Base-by-base conservation (phyloP, 2,329 filamentous ascomycete genomes). In the Pyrenophora teres region DNA sequence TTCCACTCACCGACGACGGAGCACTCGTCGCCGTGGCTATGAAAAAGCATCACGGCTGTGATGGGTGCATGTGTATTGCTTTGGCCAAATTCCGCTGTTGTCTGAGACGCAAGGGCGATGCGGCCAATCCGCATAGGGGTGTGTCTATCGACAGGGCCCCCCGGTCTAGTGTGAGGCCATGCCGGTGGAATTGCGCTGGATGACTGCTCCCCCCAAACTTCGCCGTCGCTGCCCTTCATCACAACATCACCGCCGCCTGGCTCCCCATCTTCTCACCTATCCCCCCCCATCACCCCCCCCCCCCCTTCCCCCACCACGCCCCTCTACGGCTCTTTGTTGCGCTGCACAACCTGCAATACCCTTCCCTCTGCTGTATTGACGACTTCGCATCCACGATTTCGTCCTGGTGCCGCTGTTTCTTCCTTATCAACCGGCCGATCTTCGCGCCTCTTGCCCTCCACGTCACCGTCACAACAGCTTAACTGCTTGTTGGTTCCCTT, bases 381-480 rank as follows among this genome's bases (percentile, higher is more conserved):
- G 48, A 60, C 61, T 67, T 63, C 50, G 54, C 59, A 35, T 46
- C 46, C 49, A 43, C 44, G 50, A 53, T 59, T 63, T 64, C 57
- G 59, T 58, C 37, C 53, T 51, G 44, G 50, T 51, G 56, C 56
- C 47, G 49, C 56, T 50, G 54, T 56, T 59, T 47, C 53, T 44
- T 42, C 47, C 56, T 60, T 63, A 60, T 65, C 63, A 56, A 54
- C 55, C 60, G 60, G 63, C 60, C 64, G 46, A 67, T 69, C 67
- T 63, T 66, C 64, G 63, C 64, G 57, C 65, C 64, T 64, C 63
- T 59, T 64, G 50, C 58, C 49, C 47, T 57, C 57, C 64, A 68
- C 68, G 64, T 70, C 70, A 70, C 66, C 59, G 68, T 62, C 58
- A 50, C 60, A 60, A 64, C 56, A 55, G 57, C 62, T 67, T 64